Base-by-base conservation (phyloP, 768 basidiomycete genomes). In the Pisolithus orientalis region DNA sequence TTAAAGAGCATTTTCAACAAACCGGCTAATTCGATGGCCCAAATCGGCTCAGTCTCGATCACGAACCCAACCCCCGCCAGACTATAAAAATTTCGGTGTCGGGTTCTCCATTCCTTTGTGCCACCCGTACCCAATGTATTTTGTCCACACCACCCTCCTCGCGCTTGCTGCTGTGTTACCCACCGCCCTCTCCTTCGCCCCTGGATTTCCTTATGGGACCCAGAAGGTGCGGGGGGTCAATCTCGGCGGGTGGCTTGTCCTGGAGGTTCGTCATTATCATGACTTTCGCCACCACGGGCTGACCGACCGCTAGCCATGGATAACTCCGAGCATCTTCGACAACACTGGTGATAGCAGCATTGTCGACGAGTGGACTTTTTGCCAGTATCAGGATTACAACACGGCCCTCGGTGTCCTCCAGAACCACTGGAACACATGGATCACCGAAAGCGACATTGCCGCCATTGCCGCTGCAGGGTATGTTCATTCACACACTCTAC, bases 171-270 rank as follows among this genome's bases (percentile, higher is more conserved):
- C 68, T 28, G 28, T 21, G 21, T 21, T 64, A 8, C 52, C 21
- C 24, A 57, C 52, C 45, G 71, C 70, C 11, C 45, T 50, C 25
- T 68, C 64, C 39, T 65, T 82, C 53, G 66, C 65, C 29, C 80
- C 76, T 21, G 78, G 80, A 47, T 90, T 90, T 60, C 75, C 87
- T 4, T 91, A 91, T 58, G 89, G 87, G 24, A 75, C 77, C 5
- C 55, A 80, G 69, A 85, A 83, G 59, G 82, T 92, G 45, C 82
- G 90, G 11, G 90, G 90, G 52, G 90, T 92, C 57, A 92, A 87
- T 69, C 77, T 93, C 27, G 90, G 90, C 28, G 80, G 80, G 3
- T 81, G 80, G 80, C 75, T 81, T 38, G 70, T 82, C 7, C 67
- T 80, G 25, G 79, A 79, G 72, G 78, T 76, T 32, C 28, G 72